Percentiles rank a stretch among this genome's conserved stretches.
phyloP scores from a whole-genome alignment of 2,329 filamentous ascomycete species.

The Hysterium pulicare region DNA sequence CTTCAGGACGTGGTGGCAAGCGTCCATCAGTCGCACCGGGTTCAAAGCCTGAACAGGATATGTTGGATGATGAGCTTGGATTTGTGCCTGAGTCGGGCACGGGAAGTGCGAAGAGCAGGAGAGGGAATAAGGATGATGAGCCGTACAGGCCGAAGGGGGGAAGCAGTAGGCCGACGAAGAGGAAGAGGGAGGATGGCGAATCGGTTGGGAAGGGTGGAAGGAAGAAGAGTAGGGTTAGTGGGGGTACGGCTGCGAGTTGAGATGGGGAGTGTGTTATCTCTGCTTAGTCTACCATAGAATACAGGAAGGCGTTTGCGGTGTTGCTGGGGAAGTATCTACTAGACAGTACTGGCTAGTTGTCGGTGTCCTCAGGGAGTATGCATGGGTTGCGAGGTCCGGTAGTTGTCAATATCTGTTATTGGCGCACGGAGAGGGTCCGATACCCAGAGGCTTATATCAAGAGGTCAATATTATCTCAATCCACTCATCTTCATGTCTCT shows the following conservation, averaged over 20 bases:
- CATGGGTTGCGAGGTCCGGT: not conserved
- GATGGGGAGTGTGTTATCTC: not conserved
- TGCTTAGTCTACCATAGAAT: not conserved
- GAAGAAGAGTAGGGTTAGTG: constrained; percentile 33
- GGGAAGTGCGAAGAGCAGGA: constrained; percentile 28
- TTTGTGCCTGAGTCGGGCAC: constrained; percentile 28
- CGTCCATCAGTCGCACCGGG: constrained; percentile 34
- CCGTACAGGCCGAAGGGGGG: constrained; percentile 50
- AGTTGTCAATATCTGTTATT: not conserved
- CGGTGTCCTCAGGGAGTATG: not conserved
- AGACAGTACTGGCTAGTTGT: too few species aligned
- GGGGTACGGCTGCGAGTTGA: constrained; percentile 3
- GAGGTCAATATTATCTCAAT: too few species aligned
- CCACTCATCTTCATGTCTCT: too few species aligned
- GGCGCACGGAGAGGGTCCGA: not conserved
- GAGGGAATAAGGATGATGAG: constrained; percentile 36
- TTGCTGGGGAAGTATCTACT: too few species aligned
- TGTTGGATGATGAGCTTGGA: constrained; percentile 38
- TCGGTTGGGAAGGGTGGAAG: constrained; percentile 22
- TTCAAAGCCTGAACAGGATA: constrained; percentile 35
- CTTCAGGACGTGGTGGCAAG: constrained; percentile 24
- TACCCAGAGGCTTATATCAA: too few species aligned
- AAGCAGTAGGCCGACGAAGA: constrained; percentile 39
- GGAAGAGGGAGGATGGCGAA: constrained; percentile 43
- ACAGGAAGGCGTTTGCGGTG: not conserved